These are phyloP conservation scores for Darksidea phi DNA, from an alignment of 495 filamentous ascomycete species.

Conservation along the genomic window DNA sequence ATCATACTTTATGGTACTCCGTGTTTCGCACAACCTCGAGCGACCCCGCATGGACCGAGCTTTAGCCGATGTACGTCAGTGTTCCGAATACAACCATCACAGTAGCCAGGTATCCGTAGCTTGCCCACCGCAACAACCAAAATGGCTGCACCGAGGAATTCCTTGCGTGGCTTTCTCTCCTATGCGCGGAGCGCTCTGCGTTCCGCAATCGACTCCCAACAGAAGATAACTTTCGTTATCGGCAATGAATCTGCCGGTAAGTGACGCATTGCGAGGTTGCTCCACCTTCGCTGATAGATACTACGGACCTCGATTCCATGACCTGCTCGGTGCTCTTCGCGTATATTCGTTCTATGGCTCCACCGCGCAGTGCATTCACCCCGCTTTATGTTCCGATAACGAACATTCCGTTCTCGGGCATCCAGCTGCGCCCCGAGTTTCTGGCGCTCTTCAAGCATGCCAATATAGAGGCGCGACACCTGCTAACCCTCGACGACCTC, in stretches of 20 bases:
- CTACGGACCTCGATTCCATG: constrained; percentile 84
- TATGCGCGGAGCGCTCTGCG: constrained; percentile 37
- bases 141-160: constrained; percentile 36
- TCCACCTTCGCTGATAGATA: constrained; percentile 5
- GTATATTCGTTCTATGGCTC: constrained; percentile 66
- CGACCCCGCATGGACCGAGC: no score
- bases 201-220: constrained; percentile 27
- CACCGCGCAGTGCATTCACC: constrained; percentile 47
- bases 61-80: neutral
- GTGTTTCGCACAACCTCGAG: no score
- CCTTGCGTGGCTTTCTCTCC: constrained; percentile 39
- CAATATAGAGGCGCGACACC: constrained; percentile 39
- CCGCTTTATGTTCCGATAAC: constrained; percentile 74
- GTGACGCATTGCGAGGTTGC: constrained; percentile 28
- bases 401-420: constrained; percentile 68
- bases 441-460: constrained; percentile 48
- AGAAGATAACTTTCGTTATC: constrained; percentile 59
- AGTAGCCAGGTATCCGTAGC: neutral
- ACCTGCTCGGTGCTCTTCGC: constrained; percentile 80
- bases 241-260: constrained; percentile 74
- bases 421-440: constrained; percentile 79
- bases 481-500: constrained; percentile 50
- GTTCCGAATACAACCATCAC: neutral
- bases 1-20: no score
- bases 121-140: constrained; percentile 1